These are phyloP conservation scores for Xylaria sp. DNA, from an alignment of 2,329 filamentous ascomycete genomes.

Conservation along the genomic window DNA sequence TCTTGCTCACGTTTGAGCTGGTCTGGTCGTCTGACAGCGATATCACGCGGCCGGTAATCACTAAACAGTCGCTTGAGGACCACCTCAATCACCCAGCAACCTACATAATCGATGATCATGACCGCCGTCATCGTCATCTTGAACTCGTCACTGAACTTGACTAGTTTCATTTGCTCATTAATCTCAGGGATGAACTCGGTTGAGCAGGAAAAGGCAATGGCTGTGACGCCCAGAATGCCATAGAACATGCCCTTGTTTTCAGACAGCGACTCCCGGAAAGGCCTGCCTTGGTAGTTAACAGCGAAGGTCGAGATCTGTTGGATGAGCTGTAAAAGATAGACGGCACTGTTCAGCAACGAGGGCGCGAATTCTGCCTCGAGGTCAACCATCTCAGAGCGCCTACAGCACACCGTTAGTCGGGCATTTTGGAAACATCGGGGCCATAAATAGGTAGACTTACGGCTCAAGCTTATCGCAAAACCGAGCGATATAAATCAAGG, in stretches of 20 bases:
- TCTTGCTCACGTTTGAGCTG: constrained; percentile 78
- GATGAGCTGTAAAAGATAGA: constrained; percentile 96
- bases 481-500: constrained; percentile 90
- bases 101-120: constrained; percentile 87
- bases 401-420: constrained; percentile 31
- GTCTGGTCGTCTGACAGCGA: constrained; percentile 83
- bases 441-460: constrained; percentile 57
- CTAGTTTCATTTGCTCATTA: constrained; percentile 90
- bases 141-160: constrained; percentile 88
- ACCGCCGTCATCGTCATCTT: constrained; percentile 81
- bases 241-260: constrained; percentile 99
- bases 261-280: constrained; percentile 93
- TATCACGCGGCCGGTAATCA: constrained; percentile 92
- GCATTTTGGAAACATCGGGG: no score
- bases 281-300: constrained; percentile 98
- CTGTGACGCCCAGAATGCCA: constrained; percentile 88
- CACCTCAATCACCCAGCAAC: constrained; percentile 88
- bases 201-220: constrained; percentile 89
- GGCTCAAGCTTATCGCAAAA: constrained; percentile 86
- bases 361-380: constrained; percentile 94
- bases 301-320: constrained; percentile 99
- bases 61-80: constrained; percentile 84
- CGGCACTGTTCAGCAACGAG: constrained; percentile 92
- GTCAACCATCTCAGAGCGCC: constrained; percentile 69
- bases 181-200: constrained; percentile 95